These are phyloP conservation scores for Apiotrichum siamense DNA, from an alignment of 1,284 basidiomycete species.

Conservation along the genomic window DNA sequence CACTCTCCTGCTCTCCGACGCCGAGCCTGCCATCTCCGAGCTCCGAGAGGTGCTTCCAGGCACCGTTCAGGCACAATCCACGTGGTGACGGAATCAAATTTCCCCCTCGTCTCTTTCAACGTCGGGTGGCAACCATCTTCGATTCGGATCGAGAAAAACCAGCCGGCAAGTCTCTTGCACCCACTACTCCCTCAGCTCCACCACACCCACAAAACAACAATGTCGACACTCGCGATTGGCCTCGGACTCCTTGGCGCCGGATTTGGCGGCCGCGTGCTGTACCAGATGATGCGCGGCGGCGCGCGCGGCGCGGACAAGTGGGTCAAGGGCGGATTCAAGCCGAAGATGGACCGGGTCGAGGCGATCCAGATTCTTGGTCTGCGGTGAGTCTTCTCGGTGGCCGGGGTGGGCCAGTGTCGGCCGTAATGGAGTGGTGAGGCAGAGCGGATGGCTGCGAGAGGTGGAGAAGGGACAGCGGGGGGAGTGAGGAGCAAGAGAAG, in stretches of 20 bases:
- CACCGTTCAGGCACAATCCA: no score
- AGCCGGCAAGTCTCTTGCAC: no score
- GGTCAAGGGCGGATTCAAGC: constrained; percentile 88
- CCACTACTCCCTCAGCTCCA: not conserved
- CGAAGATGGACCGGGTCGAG: constrained; percentile 93
- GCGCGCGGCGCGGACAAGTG: constrained; percentile 70
- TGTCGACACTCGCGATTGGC: constrained; percentile 68
- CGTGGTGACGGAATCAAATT: not conserved
- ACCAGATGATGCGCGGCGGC: constrained; percentile 48
- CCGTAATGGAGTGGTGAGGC: not conserved
- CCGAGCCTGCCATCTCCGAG: no score
- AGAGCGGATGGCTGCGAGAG: not conserved
- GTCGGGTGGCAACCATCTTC: not conserved
- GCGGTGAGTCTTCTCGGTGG: constrained; percentile 56
- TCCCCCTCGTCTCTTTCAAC: no score
- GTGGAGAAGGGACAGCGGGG: not conserved
- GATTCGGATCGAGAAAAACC: not conserved
- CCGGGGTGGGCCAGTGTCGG: not conserved
- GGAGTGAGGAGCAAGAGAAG: no score
- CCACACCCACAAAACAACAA: constrained; percentile 15
- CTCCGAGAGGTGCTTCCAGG: no score
- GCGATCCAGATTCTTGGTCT: constrained; percentile 87
- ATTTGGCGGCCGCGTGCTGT: constrained; percentile 63
- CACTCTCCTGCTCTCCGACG: no score
- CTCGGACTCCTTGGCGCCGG: constrained; percentile 71